phyloP scores from a whole-genome alignment of 2,329 filamentous ascomycete species.

The Pleoardoris graminearum region DNA sequence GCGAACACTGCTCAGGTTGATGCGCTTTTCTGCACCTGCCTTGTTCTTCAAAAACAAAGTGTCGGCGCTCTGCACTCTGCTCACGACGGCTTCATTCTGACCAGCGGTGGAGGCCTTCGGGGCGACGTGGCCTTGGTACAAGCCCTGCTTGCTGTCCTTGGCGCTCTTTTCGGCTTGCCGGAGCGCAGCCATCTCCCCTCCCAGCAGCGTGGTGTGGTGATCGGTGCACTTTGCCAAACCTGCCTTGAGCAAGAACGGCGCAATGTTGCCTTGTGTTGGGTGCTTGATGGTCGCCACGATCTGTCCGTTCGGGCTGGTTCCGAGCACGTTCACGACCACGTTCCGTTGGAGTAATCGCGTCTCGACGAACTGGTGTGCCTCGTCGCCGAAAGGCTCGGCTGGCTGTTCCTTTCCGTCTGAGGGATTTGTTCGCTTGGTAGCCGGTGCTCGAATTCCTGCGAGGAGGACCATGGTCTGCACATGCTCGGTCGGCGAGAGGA shows the following conservation, averaged over 20 bases:
- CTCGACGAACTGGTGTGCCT: conserved; percentile 87
- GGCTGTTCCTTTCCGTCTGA: conserved; percentile 79
- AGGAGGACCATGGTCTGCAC: conserved; percentile 85
- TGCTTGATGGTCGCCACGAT: conserved; percentile 87
- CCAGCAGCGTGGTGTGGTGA: conserved; percentile 91
- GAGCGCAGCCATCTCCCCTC: conserved; percentile 81
- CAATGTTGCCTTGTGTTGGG: conserved; percentile 83
- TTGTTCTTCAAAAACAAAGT: conserved; percentile 86
- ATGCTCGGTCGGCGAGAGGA: conserved; percentile 82
- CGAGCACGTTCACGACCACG: conserved; percentile 80
- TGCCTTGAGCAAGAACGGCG: conserved; percentile 84
- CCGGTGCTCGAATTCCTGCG: conserved; percentile 84
- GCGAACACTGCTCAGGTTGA: conserved; percentile 89
- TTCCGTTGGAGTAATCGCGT: conserved; percentile 81
- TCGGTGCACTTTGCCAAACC: conserved; percentile 92
- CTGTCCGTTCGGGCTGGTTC: conserved; percentile 85
- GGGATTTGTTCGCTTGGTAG: conserved; percentile 81
- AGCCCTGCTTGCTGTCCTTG: conserved; percentile 72
- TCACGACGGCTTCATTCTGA: conserved; percentile 79
- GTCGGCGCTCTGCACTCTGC: conserved; percentile 84
- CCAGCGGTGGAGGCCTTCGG: conserved; percentile 62
- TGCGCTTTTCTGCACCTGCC: conserved; percentile 80
- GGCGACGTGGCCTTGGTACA: conserved; percentile 80
- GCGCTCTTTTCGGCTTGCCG: conserved; percentile 86
- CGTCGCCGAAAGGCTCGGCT: conserved; percentile 86